A percentile compares a stretch with the other conserved stretches of the same genome.
phyloP scores from a whole-genome alignment of 1,284 basidiomycete species.

The Cronartium quercuum region DNA sequence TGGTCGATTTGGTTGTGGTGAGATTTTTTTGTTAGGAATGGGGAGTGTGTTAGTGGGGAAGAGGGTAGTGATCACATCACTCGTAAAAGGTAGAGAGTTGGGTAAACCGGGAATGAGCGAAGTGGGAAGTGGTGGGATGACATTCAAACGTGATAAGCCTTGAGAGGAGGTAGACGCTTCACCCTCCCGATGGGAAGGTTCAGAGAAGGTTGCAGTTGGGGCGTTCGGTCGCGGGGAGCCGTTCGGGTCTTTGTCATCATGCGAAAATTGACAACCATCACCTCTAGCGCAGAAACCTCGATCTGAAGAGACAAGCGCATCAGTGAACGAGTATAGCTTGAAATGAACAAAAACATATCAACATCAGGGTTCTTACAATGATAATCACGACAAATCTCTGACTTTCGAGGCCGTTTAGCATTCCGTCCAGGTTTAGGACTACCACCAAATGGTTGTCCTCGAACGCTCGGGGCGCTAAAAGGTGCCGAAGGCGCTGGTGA shows the following conservation, averaged over 20 bases:
- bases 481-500: background rate
- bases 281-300: constrained; percentile 36
- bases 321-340: background rate
- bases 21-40: background rate
- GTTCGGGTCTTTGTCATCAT: constrained; percentile 16
- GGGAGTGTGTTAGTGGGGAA: constrained; percentile 1
- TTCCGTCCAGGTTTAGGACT: background rate
- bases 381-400: constrained; percentile 24
- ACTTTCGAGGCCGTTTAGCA: constrained; percentile 18
- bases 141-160: background rate
- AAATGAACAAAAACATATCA: background rate
- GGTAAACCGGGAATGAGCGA: constrained; percentile 16
- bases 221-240: background rate
- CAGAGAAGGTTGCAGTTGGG: background rate
- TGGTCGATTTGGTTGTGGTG: constrained; percentile 5
- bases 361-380: constrained; percentile 16
- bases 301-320: background rate
- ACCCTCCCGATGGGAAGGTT: background rate
- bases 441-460: background rate
- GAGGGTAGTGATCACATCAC: background rate
- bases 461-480: background rate
- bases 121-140: background rate
- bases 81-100: background rate
- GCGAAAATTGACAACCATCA: constrained; percentile 19
- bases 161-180: background rate